Base-by-base conservation (phyloP, 1,284 basidiomycete species). In the Leccinum holopus region DNA sequence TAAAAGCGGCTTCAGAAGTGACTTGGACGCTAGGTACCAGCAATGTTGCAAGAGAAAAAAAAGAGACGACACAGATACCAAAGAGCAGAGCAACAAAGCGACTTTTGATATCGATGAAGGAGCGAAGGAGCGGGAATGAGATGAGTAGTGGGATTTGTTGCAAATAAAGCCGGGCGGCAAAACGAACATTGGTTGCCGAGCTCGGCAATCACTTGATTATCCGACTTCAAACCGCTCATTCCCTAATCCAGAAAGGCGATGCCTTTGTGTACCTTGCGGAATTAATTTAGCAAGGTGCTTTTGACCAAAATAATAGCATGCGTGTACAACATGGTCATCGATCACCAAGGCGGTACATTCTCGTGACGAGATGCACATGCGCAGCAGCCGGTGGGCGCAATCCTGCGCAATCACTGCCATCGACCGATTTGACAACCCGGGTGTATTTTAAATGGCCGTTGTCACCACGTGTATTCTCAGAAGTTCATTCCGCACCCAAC, bases 101-200 rank as follows among this genome's bases (percentile, higher is more conserved):
- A 64, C 21, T 51, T 58, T 58, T 59, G 75, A 64, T 72, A 72
- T 76, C 74, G 73, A 66, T 73, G 75, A 62, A 64, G 69, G 69
- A 70, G 51, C 65, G 69, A 74, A 74, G 60, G 62, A 63, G 63
- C 61, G 72, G 71, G 73, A 63, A 73, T 63, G 73, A 61, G 74
- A 72, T 66, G 71, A 60, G 61, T 63, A 76, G 73, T 76, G 75
- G 70, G 73, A 77, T 69, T 74, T 76, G 75, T 76, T 65, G 75
- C 72, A 74, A 74, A 77, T 76, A 74, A 74, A 77, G 74, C 75
- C 74, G 67, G 67, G 75, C 72, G 72, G 73, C 66, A 70, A 75
- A 74, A 72, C 68, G 67, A 76, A 75, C 72, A 59, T 76, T 64
- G 71, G 72, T 77, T 74, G 75, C 75, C 72, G 72, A 75, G 62